Conservation (phyloP, 1,139 yeast genomes). For the Candida glucosophila region DNA sequence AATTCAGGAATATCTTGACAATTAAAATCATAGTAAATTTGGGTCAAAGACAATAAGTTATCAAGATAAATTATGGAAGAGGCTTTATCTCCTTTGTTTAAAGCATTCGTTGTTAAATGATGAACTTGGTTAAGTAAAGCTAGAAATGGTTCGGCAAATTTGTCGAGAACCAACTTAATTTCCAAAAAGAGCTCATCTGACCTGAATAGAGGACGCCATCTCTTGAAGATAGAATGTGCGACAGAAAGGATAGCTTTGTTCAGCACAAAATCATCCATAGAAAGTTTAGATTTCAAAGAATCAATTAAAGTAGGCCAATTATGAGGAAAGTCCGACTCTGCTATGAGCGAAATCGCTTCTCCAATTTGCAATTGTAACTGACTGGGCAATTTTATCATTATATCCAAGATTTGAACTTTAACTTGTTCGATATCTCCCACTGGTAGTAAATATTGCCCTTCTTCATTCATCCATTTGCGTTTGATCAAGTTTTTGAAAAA, state of each 20-base stretch:
- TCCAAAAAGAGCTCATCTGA: constrained; percentile 86
- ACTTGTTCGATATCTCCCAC: constrained; percentile 55
- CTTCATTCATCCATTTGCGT: constrained; percentile 84
- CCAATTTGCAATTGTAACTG: constrained; percentile 84
- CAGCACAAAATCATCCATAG: constrained; percentile 55
- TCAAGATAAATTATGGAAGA: constrained; percentile 54
- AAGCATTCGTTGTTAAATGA: constrained; percentile 44
- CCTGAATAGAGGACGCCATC: constrained; percentile 93
- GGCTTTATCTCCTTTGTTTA: constrained; percentile 30
- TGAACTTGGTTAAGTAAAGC: constrained; percentile 61
- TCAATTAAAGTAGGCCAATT: constrained; percentile 79
- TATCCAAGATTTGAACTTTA: constrained; percentile 66
- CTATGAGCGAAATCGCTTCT: constrained; percentile 85
- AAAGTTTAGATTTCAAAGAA: constrained; percentile 59
- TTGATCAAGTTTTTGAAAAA: constrained; percentile 84
- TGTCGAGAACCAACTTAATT: constrained; percentile 77
- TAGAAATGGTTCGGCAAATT: constrained; percentile 78
- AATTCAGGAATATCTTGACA: constrained; percentile 98
- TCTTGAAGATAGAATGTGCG: constrained; percentile 89
- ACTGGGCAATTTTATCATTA: constrained; percentile 75
- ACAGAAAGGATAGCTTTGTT: constrained; percentile 85
- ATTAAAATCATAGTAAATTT: constrained; percentile 85
- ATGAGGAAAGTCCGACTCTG: constrained; percentile 93
- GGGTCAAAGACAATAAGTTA: constrained; percentile 61
- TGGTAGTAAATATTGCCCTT: constrained; percentile 67